Conservation (phyloP, 768 basidiomycete species). For the Pleurotus cornucopiae region DNA sequence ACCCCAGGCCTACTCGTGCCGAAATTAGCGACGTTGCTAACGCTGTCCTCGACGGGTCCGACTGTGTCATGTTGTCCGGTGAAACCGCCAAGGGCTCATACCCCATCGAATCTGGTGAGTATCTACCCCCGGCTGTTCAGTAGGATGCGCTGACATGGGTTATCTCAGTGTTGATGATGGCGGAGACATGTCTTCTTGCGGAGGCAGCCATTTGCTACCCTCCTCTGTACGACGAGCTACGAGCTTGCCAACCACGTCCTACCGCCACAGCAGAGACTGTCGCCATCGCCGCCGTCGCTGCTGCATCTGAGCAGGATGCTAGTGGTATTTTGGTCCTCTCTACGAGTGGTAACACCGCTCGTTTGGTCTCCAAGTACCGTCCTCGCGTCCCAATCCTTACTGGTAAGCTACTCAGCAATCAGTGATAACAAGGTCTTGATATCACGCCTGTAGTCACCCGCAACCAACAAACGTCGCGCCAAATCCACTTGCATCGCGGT, state of each 20-base stretch:
- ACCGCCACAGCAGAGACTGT: slow-evolving; percentile 95
- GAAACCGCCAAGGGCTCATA: slow-evolving; percentile 98
- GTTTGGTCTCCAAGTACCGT: slow-evolving; percentile 94
- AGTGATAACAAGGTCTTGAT: no score
- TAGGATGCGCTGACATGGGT: not conserved
- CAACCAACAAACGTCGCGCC: slow-evolving; percentile 91
- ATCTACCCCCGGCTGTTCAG: not conserved
- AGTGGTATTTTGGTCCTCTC: slow-evolving; percentile 95
- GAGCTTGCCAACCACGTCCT: slow-evolving; percentile 73
- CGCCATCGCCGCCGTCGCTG: slow-evolving; percentile 93
- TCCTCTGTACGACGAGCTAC: slow-evolving; percentile 88
- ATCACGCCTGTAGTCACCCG: slow-evolving; percentile 70
- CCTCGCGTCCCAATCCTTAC: slow-evolving; percentile 93
- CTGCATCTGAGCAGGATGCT: slow-evolving; percentile 91
- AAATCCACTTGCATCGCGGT: slow-evolving; percentile 94
- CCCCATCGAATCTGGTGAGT: slow-evolving; percentile 88
- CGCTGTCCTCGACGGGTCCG: slow-evolving; percentile 96
- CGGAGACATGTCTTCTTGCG: slow-evolving; percentile 96
- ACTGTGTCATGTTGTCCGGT: slow-evolving; percentile 99
- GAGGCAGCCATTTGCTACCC: slow-evolving; percentile 95
- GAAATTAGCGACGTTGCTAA: slow-evolving; percentile 99
- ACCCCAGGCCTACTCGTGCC: slow-evolving; percentile 97
- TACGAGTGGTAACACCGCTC: slow-evolving; percentile 94
- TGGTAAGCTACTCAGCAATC: slow-evolving; percentile 41
- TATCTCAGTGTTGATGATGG: slow-evolving; percentile 92